A percentile compares a stretch with the other conserved stretches of the same genome.
Evolutionary conservation across 371 early-diverging fungal species (phyloP).

Genomic region (Syncephalastrum sp.): DNA sequence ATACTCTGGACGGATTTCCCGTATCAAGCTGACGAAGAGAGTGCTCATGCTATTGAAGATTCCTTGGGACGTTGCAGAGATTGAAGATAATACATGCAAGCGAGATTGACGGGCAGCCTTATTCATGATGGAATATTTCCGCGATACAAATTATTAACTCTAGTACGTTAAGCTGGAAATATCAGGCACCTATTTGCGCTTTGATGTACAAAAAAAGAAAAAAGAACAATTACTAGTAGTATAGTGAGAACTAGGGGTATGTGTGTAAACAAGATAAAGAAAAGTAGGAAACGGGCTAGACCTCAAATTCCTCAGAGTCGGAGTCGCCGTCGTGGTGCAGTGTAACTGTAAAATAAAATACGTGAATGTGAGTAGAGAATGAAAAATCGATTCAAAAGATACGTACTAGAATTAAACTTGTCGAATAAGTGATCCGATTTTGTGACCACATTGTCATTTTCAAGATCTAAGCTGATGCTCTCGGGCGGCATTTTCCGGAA

Average conservation of each 20-base stretch:
- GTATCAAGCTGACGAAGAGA: no score
- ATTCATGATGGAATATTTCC: no score
- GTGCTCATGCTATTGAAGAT: no score
- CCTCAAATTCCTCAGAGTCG: constrained; percentile 32
- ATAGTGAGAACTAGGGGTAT: background rate
- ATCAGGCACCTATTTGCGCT: no score
- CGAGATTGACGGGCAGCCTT: no score
- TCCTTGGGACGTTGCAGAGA: no score
- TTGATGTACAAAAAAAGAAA: no score
- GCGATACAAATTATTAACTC: no score
- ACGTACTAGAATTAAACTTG: constrained; percentile 69
- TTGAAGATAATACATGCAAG: no score
- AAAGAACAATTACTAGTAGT: no score
- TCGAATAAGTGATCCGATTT: constrained; percentile 57
- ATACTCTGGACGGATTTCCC: no score
- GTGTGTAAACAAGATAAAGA: constrained; percentile 2
- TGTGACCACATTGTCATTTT: constrained; percentile 39
- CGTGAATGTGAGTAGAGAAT: background rate
- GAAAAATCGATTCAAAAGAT: background rate
- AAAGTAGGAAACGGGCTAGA: background rate
- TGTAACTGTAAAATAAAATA: constrained; percentile 46
- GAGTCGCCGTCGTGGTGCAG: constrained; percentile 68
- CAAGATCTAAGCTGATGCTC: constrained; percentile 64
- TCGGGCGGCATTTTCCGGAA: constrained; percentile 69
- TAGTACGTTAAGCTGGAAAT: no score